Base-by-base conservation (phyloP, 1,284 basidiomycete genomes). In the Vanrija pseudolonga region DNA sequence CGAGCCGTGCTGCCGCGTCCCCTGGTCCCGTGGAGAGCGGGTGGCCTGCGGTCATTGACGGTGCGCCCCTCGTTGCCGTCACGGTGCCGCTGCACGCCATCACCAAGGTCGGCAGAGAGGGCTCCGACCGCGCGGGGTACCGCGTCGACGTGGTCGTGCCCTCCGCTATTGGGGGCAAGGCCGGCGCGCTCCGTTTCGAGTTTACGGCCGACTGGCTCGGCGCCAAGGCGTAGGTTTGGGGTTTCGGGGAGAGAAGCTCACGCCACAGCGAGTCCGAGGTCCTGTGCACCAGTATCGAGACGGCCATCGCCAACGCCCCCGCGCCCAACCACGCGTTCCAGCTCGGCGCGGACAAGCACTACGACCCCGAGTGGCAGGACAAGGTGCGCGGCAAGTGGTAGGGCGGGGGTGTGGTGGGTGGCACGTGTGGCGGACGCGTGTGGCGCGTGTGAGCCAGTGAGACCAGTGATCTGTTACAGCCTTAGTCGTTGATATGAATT, bases 121-220 rank as follows among this genome's bases (percentile, higher is more conserved):
- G 42, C 42, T 49, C 19, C 38, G 36, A 41, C 19, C 43, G 50
- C 26, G 19, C 39, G n/a, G 45, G 40, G 17, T 47, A 19, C 24
- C 39, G 45, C 37, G 49, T 57, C 20, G 26, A 44, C 9, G 45
- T 50, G 19, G 38, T 22, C 15, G 47, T 61, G 19, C 40, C 28
- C 23, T 47, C 43, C 11, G 57, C 55, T 24, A 39, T 55, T 9
- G 43, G 47, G 1, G 60, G 56, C 39, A 71, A 70, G 56, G 53
- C 63, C 0, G 72, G 72, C 7, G 51, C 51, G 20, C 62, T 74
- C 64, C 64, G 62, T 47, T 69, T 74, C 54, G 70, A 73, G 50
- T 74, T 74, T 57, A 65, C 69, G 64, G 67, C 66, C 51, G 72
- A 71, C 52, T 74, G 68, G 71, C 65, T 74, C 32, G 71, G 71